phyloP scores from a whole-genome alignment of 2,329 filamentous ascomycete species.

The Beauveria australis region DNA sequence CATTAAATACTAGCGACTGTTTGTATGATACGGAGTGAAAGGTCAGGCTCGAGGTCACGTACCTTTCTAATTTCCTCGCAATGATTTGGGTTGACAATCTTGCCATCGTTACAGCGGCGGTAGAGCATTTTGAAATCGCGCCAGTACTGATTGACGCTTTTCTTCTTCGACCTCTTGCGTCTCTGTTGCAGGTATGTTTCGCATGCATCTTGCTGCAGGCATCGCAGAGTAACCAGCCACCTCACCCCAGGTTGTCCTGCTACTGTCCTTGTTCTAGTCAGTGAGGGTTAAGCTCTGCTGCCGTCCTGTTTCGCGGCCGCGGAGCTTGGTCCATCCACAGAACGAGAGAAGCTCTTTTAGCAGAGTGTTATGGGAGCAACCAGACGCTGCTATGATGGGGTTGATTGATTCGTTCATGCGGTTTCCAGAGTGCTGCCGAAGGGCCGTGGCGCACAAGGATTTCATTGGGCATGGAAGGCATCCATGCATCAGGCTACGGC shows the following conservation, averaged over 20 bases:
- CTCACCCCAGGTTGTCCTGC: not conserved
- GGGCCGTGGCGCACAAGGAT: not conserved
- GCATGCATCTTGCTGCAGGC: constrained; percentile 19
- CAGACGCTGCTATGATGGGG: not conserved
- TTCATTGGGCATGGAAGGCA: too few relatives aligned
- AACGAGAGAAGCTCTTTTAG: not conserved
- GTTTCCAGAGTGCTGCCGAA: not conserved
- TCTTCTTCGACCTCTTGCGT: constrained; percentile 13
- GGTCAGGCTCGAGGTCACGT: too few relatives aligned
- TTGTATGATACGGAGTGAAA: too few relatives aligned
- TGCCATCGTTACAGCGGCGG: too few relatives aligned
- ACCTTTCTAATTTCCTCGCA: too few relatives aligned
- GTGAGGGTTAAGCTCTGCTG: not conserved
- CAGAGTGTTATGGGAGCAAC: not conserved
- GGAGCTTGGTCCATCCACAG: not conserved
- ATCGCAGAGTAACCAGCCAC: not conserved
- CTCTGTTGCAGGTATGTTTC: too few relatives aligned
- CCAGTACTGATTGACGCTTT: too few relatives aligned
- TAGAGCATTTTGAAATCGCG: too few relatives aligned
- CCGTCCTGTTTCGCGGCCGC: not conserved
- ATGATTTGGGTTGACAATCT: too few relatives aligned
- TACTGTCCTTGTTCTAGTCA: too few relatives aligned
- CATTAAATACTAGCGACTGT: too few relatives aligned
- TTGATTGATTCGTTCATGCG: not conserved
- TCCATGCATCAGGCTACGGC: too few relatives aligned